phyloP scores from a whole-genome alignment of 179 eudicot species.

The Drosera spatulata region DNA sequence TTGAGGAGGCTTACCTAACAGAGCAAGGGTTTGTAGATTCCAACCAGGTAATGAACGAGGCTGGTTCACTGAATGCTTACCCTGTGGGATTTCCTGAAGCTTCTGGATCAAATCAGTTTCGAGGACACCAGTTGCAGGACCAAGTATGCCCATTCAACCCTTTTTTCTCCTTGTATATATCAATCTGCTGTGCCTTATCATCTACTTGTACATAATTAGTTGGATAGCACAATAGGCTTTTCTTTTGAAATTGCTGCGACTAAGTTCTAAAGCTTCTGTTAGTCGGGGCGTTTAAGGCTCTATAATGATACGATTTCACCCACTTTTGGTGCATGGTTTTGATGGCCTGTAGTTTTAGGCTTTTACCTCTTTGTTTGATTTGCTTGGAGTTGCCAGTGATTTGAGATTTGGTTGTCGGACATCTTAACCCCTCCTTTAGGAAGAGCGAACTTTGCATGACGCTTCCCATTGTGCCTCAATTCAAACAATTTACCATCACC shows the following conservation, averaged over 20 bases:
- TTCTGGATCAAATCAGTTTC: slow-evolving; percentile 42
- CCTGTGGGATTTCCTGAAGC: slow-evolving; percentile 33
- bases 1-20: slow-evolving; percentile 81
- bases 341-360: too few species aligned
- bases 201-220: background rate
- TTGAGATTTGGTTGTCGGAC: too few species aligned
- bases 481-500: background rate
- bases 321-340: too few species aligned
- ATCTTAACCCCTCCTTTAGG: too few species aligned
- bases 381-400: too few species aligned
- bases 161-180: background rate
- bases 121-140: slow-evolving; percentile 20
- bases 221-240: background rate
- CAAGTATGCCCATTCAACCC: slow-evolving; percentile 34
- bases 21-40: slow-evolving; percentile 56
- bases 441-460: background rate
- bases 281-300: too few species aligned
- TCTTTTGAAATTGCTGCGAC: too few species aligned
- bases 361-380: too few species aligned
- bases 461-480: background rate
- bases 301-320: too few species aligned
- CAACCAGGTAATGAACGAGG: slow-evolving; percentile 22
- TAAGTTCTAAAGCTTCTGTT: too few species aligned
- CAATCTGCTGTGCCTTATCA: background rate
- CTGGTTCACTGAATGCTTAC: slow-evolving; percentile 17